A percentile compares a stretch with the other conserved stretches of the same genome.
Conservation (phyloP, 164 flowering plant genomes). For the Hamamelis virginiana region DNA sequence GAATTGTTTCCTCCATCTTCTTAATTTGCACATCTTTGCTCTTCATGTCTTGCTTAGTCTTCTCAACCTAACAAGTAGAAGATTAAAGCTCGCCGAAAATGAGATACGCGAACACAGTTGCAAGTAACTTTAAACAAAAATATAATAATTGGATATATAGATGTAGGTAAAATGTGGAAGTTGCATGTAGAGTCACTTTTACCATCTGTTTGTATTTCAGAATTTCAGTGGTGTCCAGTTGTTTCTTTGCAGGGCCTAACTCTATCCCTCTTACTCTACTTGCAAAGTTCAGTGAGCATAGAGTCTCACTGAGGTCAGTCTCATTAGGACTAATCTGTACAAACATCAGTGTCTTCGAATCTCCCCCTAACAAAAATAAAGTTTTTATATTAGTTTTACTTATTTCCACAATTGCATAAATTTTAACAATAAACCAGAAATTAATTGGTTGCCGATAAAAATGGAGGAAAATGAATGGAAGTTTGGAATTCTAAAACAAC, state of each 20-base stretch:
- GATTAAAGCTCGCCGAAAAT: neutral
- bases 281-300: slow-evolving; percentile 96
- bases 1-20: slow-evolving; percentile 80
- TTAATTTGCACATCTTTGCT: slow-evolving; percentile 68
- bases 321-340: slow-evolving; percentile 94
- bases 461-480: neutral
- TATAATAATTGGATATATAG: neutral
- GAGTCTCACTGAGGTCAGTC: slow-evolving; percentile 79
- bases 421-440: neutral
- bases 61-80: slow-evolving; percentile 60
- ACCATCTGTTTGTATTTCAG: slow-evolving; percentile 81
- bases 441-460: neutral
- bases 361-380: slow-evolving; percentile 64
- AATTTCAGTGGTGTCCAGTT: slow-evolving; percentile 66
- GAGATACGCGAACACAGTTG: neutral
- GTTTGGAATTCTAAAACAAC: neutral
- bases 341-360: slow-evolving; percentile 95
- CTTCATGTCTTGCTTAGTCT: slow-evolving; percentile 73
- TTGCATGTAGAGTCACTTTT: slow-evolving; percentile 13
- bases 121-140: neutral
- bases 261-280: slow-evolving; percentile 96
- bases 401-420: neutral
- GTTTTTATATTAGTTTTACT: neutral
- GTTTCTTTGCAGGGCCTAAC: slow-evolving; percentile 91
- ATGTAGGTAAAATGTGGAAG: neutral